phyloP scores from a whole-genome alignment of 805 yeast genomes.

The Lipomyces orientalis region DNA sequence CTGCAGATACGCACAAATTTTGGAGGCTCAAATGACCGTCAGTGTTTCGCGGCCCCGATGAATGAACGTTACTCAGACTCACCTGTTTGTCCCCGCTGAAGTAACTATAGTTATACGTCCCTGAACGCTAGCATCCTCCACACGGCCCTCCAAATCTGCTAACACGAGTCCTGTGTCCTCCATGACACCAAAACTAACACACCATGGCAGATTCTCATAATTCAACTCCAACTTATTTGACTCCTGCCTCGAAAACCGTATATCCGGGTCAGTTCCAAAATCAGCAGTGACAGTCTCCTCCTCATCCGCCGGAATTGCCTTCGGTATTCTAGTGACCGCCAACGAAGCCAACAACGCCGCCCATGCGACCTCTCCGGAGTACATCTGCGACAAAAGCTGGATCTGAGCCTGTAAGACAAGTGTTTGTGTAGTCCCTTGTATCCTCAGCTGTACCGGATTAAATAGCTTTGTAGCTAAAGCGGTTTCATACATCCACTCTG shows the following conservation, averaged over 20 bases:
- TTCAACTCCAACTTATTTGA: conserved; percentile 8
- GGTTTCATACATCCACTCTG: conserved; percentile 67
- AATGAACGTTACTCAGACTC: not conserved
- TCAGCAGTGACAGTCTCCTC: not conserved
- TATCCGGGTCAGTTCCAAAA: not conserved
- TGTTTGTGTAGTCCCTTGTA: conserved; percentile 54
- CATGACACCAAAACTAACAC: conserved; percentile 28
- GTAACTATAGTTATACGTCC: conserved; percentile 22
- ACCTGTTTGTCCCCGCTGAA: not conserved
- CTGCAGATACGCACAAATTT: conserved; percentile 20
- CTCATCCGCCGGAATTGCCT: conserved; percentile 11
- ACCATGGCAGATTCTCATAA: conserved; percentile 30
- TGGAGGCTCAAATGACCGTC: not conserved
- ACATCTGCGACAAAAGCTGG: conserved; percentile 75
- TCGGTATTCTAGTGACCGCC: conserved; percentile 62
- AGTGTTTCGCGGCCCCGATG: not conserved
- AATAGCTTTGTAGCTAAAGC: conserved; percentile 63
- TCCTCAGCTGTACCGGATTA: conserved; percentile 54
- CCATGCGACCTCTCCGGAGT: conserved; percentile 74
- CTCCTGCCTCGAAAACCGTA: conserved; percentile 17
- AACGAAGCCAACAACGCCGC: conserved; percentile 66
- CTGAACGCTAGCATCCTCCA: conserved; percentile 30
- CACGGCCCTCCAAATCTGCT: conserved; percentile 34
- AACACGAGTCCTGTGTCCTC: conserved; percentile 18
- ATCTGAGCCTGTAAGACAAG: conserved; percentile 71